Percentiles rank a stretch among this genome's conserved stretches.
Evolutionary conservation across 148 eudicot species (phyloP).

Genomic region (Silene latifolia): DNA sequence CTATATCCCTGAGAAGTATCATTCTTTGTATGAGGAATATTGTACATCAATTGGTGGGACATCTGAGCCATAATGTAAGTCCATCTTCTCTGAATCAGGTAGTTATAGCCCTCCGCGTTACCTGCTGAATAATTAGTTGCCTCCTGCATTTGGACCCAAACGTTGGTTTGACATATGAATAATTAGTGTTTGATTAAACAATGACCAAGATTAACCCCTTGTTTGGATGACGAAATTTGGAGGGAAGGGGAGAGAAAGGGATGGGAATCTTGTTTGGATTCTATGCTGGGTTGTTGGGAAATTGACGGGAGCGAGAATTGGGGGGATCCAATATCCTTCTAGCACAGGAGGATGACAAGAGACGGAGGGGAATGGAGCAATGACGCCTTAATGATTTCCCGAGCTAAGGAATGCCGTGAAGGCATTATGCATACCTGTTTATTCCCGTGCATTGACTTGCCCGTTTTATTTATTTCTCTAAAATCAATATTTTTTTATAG

Average conservation of each 20-base stretch:
- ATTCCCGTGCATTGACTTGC: neutral
- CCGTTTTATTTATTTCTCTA: neutral
- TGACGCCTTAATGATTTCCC: neutral
- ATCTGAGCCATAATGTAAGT: constrained; percentile 17
- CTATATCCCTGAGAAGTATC: constrained; percentile 76
- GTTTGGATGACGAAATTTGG: neutral
- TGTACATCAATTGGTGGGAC: constrained; percentile 29
- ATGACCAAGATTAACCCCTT: neutral
- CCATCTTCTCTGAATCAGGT: constrained; percentile 5
- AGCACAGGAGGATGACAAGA: neutral
- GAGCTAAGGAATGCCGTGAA: neutral
- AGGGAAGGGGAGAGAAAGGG: neutral
- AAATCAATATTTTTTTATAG: neutral
- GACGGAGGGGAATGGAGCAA: too few relatives aligned
- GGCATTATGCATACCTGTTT: neutral
- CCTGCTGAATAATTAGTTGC: neutral
- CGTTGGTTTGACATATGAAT: neutral
- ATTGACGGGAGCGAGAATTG: too few relatives aligned
- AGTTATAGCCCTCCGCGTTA: neutral
- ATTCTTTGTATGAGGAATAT: constrained; percentile 59
- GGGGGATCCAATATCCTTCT: neutral
- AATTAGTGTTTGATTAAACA: neutral
- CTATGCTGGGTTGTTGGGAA: neutral
- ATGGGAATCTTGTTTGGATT: neutral
- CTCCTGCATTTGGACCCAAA: neutral